Evolutionary conservation across 2,329 filamentous ascomycete genomes (phyloP).

Genomic region (Sporothrix sp.): DNA sequence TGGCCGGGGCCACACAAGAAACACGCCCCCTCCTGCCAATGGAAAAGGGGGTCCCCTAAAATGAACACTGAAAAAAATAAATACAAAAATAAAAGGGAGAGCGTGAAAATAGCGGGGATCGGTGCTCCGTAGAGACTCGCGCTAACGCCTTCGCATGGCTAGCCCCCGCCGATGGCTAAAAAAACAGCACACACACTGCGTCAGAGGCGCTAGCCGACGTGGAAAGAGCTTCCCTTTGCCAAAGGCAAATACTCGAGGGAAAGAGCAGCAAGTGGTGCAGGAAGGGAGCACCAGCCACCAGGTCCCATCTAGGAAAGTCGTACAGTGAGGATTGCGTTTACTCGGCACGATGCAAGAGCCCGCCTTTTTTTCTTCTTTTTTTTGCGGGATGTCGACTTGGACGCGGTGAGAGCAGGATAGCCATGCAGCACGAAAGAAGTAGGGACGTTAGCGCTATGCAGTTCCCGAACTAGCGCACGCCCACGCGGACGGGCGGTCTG

Average conservation of each 20-base stretch:
- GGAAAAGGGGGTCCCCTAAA: background rate
- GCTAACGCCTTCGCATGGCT: background rate
- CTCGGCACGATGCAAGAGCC: background rate
- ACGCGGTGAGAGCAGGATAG: too few species aligned
- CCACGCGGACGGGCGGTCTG: conserved; percentile 14
- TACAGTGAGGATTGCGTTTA: background rate
- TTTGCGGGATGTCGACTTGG: background rate
- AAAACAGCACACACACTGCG: conserved; percentile 6
- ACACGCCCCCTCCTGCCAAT: background rate
- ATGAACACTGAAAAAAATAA: background rate
- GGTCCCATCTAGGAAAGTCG: background rate
- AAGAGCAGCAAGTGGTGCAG: background rate
- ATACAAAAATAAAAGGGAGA: conserved; percentile 2
- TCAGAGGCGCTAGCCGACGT: conserved; percentile 10
- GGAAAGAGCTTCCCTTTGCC: conserved; percentile 9
- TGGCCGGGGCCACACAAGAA: background rate
- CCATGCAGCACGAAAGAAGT: too few species aligned
- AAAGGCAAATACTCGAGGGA: background rate
- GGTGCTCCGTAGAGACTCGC: conserved; percentile 1
- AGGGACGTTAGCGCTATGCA: conserved; percentile 6
- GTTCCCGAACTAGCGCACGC: conserved; percentile 7
- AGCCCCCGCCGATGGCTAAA: background rate
- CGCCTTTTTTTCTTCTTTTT: background rate
- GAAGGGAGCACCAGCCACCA: background rate
- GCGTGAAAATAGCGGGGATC: conserved; percentile 8